Evolutionary conservation across 2,329 filamentous ascomycete species (phyloP), one percentile per base, ranked within the genome.

Genomic region (Penicillium sp.): DNA sequence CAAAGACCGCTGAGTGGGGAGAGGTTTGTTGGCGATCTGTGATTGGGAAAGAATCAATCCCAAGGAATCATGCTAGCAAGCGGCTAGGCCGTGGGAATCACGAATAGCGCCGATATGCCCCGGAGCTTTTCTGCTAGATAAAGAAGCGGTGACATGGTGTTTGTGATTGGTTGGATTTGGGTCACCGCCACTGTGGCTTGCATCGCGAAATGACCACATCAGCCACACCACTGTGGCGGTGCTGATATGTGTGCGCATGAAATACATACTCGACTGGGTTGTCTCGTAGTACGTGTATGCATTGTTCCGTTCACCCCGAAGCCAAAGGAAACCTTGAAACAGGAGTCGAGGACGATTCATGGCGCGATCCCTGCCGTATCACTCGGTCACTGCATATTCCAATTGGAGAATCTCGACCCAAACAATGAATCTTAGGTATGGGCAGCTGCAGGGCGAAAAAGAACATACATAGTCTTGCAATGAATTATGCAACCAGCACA

Each of bases 161-260:
- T 3, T 40, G 15, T 69, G 58, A 70, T 72, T 72, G 69, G 12
- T 29, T 37, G 11, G 4, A n/a, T n/a, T n/a, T n/a, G 2, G 2
- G 35, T 54, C 58, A 70, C 69, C 64, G 70, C 66, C 69, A 70
- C 66, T 66, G 67, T 70, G 70, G 69, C 69, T 72, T 56, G 23
- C 54, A 31, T 22, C 18, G 4, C 12, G 3, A 22, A 22, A 22
- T 40, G 5, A 12, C 8, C 14, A 15, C 18, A 40, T 26, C 42
- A 55, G 53, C 48, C 53, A 56, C 33, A 37, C 12, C 6, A 3
- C 12, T 23, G 56, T 61, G 58, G 58, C 58, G 48, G 56, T 60
- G 58, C 48, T 15, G 3, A 3, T 6, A n/a, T 18, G 5, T 45
- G 9, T 15, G 18, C 33, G 9, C 18, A 12, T 11, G 18, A 11